These are phyloP conservation scores for Hanseniaspora pseudoguilliermondii DNA, from an alignment of 805 yeast genomes.

Conservation along the genomic window DNA sequence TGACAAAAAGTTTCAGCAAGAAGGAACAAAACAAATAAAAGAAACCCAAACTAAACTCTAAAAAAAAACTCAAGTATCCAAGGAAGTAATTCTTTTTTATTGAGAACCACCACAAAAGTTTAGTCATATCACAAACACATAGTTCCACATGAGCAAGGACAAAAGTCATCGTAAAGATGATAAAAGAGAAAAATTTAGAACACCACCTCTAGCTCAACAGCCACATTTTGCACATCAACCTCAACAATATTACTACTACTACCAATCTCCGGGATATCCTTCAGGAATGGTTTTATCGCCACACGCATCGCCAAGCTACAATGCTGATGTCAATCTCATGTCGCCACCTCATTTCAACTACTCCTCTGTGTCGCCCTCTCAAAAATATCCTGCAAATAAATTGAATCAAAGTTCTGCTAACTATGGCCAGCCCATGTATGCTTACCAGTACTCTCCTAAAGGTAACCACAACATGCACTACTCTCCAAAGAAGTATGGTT, in stretches of 20 bases:
- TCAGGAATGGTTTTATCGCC: background rate
- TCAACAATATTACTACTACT: background rate
- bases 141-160: background rate
- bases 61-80: too few relatives aligned
- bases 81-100: too few relatives aligned
- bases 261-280: background rate
- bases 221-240: background rate
- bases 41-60: too few relatives aligned
- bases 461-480: background rate
- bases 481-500: background rate
- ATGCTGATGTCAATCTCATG: background rate
- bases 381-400: background rate
- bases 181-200: background rate
- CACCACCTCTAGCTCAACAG: constrained; percentile 1
- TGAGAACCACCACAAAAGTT: background rate
- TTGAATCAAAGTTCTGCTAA: background rate
- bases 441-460: background rate
- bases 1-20: too few relatives aligned
- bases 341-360: background rate
- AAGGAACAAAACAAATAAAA: too few relatives aligned
- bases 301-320: background rate
- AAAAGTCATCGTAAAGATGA: background rate
- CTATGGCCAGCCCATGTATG: background rate
- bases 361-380: background rate
- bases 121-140: background rate